Conservation (phyloP, 306 rosid species). For the Cicer arietinum region DNA sequence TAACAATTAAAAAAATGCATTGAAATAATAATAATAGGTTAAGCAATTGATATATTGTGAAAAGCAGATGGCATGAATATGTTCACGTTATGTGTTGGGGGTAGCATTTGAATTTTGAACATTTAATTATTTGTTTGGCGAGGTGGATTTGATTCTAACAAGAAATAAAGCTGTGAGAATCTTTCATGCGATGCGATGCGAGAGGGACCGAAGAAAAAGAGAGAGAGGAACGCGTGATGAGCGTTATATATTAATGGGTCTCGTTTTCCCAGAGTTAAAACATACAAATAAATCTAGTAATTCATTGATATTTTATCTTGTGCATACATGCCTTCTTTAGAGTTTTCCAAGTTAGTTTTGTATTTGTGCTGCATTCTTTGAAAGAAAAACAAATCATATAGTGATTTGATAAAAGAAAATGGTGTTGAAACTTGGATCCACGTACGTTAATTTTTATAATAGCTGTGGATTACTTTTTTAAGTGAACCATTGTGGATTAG, state of each 20-base stretch:
- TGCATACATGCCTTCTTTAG: too few species aligned
- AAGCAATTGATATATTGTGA: background rate
- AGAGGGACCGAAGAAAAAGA: slow-evolving; percentile 43
- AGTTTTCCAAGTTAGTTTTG: too few species aligned
- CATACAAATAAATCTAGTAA: too few species aligned
- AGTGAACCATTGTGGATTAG: too few species aligned
- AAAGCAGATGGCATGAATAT: slow-evolving; percentile 35
- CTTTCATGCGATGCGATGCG: slow-evolving; percentile 36
- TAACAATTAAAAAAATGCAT: background rate
- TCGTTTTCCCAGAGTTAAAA: slow-evolving; percentile 40
- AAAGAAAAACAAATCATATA: too few species aligned
- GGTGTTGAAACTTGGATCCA: too few species aligned
- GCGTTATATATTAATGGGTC: slow-evolving; percentile 51
- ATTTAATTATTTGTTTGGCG: slow-evolving; percentile 44
- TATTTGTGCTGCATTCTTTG: too few species aligned
- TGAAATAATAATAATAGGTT: background rate
- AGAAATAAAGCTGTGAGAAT: slow-evolving; percentile 54
- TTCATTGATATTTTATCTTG: background rate
- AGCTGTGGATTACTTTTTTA: too few species aligned
- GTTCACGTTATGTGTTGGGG: slow-evolving; percentile 37
- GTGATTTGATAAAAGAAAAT: too few species aligned
- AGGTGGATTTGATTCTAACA: slow-evolving; percentile 52
- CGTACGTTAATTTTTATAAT: too few species aligned
- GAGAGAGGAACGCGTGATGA: slow-evolving; percentile 58
- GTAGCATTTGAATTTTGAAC: background rate